Evolutionary conservation across 225 moss, liverwort and hornwort species (phyloP).

Genomic region (Straminergon stramineum): DNA sequence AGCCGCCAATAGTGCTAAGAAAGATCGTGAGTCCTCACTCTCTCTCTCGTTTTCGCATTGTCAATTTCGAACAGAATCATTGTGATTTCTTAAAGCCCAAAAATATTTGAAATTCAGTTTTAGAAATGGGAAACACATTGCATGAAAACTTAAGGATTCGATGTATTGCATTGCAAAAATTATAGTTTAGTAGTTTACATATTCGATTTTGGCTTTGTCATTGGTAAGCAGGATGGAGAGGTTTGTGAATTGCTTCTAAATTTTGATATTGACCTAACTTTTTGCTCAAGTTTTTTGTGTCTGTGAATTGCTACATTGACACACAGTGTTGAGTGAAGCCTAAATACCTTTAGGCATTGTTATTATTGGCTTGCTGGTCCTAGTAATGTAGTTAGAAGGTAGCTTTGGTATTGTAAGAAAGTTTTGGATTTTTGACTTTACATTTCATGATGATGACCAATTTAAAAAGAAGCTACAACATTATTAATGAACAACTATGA

Average conservation of each 20-base stretch:
- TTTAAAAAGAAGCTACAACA: neutral
- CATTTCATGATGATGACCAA: neutral
- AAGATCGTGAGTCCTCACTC: constrained; percentile 15
- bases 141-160: neutral
- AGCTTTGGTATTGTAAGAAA: neutral
- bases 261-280: neutral
- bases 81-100: neutral
- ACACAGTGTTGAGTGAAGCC: neutral
- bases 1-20: constrained; percentile 10
- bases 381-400: neutral
- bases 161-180: neutral
- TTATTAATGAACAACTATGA: neutral
- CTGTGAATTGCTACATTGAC: neutral
- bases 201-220: neutral
- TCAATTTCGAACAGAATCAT: neutral
- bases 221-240: neutral
- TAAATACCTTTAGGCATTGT: neutral
- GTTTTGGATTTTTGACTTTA: neutral
- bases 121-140: neutral
- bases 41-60: neutral
- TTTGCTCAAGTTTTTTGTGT: neutral
- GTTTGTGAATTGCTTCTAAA: neutral
- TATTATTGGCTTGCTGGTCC: neutral
- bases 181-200: too few relatives aligned
- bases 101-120: neutral